Base-by-base conservation (phyloP, 176 grass and related monocot species). In the Oryza brachyantha region DNA sequence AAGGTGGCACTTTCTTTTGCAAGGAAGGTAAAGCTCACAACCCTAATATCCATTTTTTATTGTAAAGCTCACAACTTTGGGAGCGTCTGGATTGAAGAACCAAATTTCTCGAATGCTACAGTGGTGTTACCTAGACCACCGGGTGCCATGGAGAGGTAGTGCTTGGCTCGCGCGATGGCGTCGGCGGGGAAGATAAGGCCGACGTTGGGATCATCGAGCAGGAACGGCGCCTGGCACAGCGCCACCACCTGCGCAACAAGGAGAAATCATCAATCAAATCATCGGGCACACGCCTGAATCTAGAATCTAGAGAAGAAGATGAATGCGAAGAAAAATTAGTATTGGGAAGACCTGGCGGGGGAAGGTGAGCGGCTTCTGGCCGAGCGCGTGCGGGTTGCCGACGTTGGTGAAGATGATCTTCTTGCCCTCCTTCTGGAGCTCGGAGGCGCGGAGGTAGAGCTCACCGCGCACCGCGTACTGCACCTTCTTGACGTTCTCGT, bases 331-430 rank as follows among this genome's bases (percentile, higher is more conserved):
- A 36, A 12, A 32, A 12, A 36, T n/a, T 42, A 11, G 11, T 25
- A 32, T 8, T 12, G n/a, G 1, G 66, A 7, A 29, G 8, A 87
- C 96, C 96, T 99, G 96, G 29, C 96, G 96, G 27, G 90, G 88
- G 59, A 96, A 99, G 73, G 96, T 99, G 57, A 99, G 81, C 4
- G 96, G 96, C 82, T 99, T 99, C 75, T 99, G 96, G 72, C 96
- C 96, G 65, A 99, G 85, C 4, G 96, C 96, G 84, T 99, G 96
- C 7, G 96, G 96, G 79, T 99, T 99, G 37, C 96, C 96, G 68
- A 99, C 96, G 87, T 99, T 99, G 78, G 96, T 99, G 84, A 99
- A 99, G 85, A 99, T 91, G 85, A 99, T 99, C 96, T 93, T 91
- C 74, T 95, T 99, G 64, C 96, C 96, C 85, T 99, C 88, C 77